Percentiles rank a stretch among this genome's conserved stretches.
Conservation (phyloP, 2,329 filamentous ascomycete genomes). For the Cladophialophora immunda region DNA sequence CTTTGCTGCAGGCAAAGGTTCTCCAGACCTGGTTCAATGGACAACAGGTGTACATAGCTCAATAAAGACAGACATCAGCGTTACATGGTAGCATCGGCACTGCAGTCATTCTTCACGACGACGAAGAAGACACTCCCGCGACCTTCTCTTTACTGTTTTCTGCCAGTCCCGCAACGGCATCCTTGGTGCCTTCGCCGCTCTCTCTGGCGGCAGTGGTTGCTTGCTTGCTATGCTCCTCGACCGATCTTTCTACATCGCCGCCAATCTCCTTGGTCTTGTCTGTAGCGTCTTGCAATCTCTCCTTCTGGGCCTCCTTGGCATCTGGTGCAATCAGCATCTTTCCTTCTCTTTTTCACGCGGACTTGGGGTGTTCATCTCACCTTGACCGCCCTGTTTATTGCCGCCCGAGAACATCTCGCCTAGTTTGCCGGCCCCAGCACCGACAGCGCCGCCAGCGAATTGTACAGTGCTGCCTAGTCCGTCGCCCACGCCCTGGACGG, state of each 20-base stretch:
- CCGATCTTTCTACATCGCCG: conserved; percentile 18
- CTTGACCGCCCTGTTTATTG: conserved; percentile 23
- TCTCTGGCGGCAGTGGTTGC: conserved; percentile 25
- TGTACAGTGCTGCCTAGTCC: conserved; percentile 37
- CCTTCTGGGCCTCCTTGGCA: conserved; percentile 24
- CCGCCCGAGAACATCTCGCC: conserved; percentile 31
- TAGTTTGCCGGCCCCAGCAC: conserved; percentile 35
- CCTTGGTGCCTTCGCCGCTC: conserved; percentile 14
- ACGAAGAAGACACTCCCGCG: conserved; percentile 31
- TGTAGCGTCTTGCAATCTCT: conserved; percentile 27
- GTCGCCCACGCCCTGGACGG: conserved; percentile 36
- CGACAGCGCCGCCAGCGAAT: conserved; percentile 36
- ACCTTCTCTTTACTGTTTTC: conserved; percentile 31
- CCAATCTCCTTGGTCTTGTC: conserved; percentile 29
- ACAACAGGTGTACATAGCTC: conserved; percentile 43
- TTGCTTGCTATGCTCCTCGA: conserved; percentile 30
- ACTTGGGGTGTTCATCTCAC: conserved; percentile 24
- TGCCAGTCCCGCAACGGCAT: conserved; percentile 19
- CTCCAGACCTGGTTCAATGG: conserved; percentile 58
- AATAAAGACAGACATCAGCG: neutral
- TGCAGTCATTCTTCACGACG: conserved; percentile 13
- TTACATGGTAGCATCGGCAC: neutral
- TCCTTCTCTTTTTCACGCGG: neutral
- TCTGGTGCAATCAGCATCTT: conserved; percentile 9
- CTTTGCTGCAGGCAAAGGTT: conserved; percentile 52